Conservation (phyloP, 1,139 yeast species). For the Diutina catenulata region DNA sequence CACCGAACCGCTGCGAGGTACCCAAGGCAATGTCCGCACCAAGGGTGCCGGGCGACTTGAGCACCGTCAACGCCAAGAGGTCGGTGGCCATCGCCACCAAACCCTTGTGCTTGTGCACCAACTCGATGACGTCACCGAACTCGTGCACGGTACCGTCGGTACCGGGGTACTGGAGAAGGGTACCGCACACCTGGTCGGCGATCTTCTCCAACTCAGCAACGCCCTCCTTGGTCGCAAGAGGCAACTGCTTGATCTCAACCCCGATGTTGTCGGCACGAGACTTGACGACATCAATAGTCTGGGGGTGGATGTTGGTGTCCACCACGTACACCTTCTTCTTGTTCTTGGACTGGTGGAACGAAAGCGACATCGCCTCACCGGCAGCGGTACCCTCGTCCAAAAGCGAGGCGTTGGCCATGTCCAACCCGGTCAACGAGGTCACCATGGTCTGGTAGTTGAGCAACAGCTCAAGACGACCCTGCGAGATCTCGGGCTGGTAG, state of each 20-base stretch:
- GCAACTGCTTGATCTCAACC: conserved; percentile 51
- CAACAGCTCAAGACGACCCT: conserved; percentile 85
- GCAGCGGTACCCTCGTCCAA: conserved; percentile 98
- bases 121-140: conserved; percentile 45
- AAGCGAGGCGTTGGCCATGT: conserved; percentile 86
- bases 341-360: conserved; percentile 56
- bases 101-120: conserved; percentile 63
- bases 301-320: conserved; percentile 71
- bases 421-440: conserved; percentile 81
- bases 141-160: conserved; percentile 66
- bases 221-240: conserved; percentile 41
- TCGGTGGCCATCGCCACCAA: conserved; percentile 82
- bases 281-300: conserved; percentile 66
- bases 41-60: conserved; percentile 74
- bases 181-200: conserved; percentile 54
- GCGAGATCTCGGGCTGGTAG: conserved; percentile 95
- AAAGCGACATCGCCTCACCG: conserved; percentile 89
- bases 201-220: conserved; percentile 24
- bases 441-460: conserved; percentile 86
- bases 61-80: conserved; percentile 71
- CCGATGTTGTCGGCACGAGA: conserved; percentile 72
- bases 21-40: conserved; percentile 94
- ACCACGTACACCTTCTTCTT: conserved; percentile 62
- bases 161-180: conserved; percentile 80
- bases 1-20: conserved; percentile 91